Percentiles rank a stretch among this genome's conserved stretches.
These are phyloP conservation scores for Malassezia japonica DNA, from an alignment of 1,284 basidiomycete genomes.

Conservation along the genomic window DNA sequence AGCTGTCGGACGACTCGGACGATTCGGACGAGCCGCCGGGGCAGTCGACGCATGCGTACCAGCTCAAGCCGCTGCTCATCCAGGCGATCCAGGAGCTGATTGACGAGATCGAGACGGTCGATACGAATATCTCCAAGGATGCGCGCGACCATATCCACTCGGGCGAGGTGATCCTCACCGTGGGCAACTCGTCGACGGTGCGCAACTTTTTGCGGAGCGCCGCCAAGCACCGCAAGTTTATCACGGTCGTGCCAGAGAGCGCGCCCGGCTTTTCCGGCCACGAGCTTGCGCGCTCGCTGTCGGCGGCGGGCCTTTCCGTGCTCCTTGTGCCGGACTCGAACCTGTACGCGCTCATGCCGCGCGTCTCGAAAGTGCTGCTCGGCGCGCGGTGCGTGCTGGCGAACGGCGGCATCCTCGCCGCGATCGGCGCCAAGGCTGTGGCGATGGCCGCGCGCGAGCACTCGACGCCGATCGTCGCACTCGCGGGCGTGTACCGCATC, in stretches of 20 bases:
- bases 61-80: constrained; percentile 49
- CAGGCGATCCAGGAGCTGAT: constrained; percentile 61
- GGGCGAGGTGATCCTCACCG: constrained; percentile 89
- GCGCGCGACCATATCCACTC: constrained; percentile 94
- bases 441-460: constrained; percentile 83
- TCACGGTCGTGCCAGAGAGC: constrained; percentile 89
- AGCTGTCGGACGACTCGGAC: constrained; percentile 2
- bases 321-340: constrained; percentile 91
- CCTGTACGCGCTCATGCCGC: constrained; percentile 88
- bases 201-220: constrained; percentile 84
- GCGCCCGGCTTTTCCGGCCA: constrained; percentile 80
- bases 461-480: constrained; percentile 84
- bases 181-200: constrained; percentile 85
- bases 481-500: constrained; percentile 89
- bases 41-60: constrained; percentile 24
- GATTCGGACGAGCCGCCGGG: constrained; percentile 4
- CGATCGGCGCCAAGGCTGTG: constrained; percentile 71
- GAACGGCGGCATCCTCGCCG: constrained; percentile 86
- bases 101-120: constrained; percentile 89
- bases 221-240: constrained; percentile 81
- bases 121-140: constrained; percentile 86
- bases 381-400: constrained; percentile 87
- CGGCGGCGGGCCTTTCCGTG: constrained; percentile 77
- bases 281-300: constrained; percentile 61
- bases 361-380: constrained; percentile 89